Base-by-base conservation (phyloP, 1,139 yeast genomes). In the Protomyces macrosporus region DNA sequence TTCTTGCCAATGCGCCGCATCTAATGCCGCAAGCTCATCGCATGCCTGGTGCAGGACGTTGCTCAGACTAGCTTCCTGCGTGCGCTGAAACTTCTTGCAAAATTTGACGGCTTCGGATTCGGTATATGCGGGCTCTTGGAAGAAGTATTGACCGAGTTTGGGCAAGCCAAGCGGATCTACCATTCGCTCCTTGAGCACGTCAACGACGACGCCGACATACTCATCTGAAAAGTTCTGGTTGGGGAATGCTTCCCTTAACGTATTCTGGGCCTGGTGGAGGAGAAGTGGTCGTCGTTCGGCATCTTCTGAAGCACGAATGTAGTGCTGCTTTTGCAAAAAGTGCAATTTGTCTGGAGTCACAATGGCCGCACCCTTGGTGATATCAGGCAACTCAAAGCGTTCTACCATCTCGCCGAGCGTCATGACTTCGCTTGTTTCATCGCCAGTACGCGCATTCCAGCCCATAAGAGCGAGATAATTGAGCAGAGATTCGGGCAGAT, bases 311-410 rank as follows among this genome's bases (percentile, higher is more conserved):
- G 36, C 37, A 16, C 52, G 59, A 45, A 45, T 55, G 16, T 64
- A 57, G 52, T 65, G 66, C 33, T 65, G 63, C 53, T 64, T 65
- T 52, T 93, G 91, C 76, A 93, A 88, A 73, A 77, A 88, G 69
- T 79, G 77, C 58, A 93, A 79, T 73, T 93, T 91, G 64, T 82
- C 81, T 65, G 84, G 86, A 69, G 87, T 90, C 6, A 93, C 97
- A 73, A 90, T 91, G 16, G 97, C 95, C 75, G 90, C 91, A 1
- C 98, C 98, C 71, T 85, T 89, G 10, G 98, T 91, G 69, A 95
- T 79, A 36, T 88, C 85, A 66, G 84, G 84, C 64, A 88, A 75
- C 0, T 82, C 76, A 67, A 88, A 82, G 60, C 66, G 57, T 33
- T 77, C 69, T 10, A 79, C 81, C 62, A 90, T 75, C 50, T 87